These are phyloP conservation scores for Hygrocybe punicea DNA, from an alignment of 768 basidiomycete genomes.

Conservation along the genomic window DNA sequence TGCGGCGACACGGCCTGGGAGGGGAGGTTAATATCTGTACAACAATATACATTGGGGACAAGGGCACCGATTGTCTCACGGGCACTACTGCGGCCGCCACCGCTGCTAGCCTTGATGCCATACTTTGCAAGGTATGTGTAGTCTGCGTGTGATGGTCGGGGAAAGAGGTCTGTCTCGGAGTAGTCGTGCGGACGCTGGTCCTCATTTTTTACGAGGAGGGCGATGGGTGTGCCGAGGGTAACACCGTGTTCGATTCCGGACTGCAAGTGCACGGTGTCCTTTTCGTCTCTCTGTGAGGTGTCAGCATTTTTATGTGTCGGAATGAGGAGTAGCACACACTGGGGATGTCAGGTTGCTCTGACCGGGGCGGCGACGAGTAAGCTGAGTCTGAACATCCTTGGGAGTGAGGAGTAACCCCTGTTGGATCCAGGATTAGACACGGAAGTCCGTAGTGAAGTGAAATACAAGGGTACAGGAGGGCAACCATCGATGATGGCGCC, in stretches of 20 bases:
- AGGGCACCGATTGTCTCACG: constrained; percentile 88
- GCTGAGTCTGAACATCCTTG: constrained; percentile 85
- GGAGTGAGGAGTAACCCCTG: constrained; percentile 81
- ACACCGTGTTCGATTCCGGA: constrained; percentile 92
- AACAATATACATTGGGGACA: not conserved
- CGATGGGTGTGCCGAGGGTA: constrained; percentile 96
- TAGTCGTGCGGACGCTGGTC: constrained; percentile 99
- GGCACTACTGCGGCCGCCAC: constrained; percentile 92
- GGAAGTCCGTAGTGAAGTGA: not conserved
- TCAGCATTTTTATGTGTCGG: constrained; percentile 4
- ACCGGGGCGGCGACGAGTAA: constrained; percentile 88
- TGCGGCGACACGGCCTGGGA: constrained; percentile 86
- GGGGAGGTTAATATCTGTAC: constrained; percentile 1
- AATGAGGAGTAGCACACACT: constrained; percentile 44
- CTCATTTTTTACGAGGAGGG: constrained; percentile 93
- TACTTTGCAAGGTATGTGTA: constrained; percentile 98
- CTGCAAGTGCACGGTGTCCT: constrained; percentile 89
- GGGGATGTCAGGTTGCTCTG: constrained; percentile 97
- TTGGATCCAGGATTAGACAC: not conserved
- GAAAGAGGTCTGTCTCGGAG: constrained; percentile 96
- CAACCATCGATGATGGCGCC: constrained; percentile 98
- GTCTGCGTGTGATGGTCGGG: constrained; percentile 95
- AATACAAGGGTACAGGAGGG: constrained; percentile 67
- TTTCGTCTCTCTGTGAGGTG: constrained; percentile 76
- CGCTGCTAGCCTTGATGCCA: constrained; percentile 94